Evolutionary conservation across 2,329 filamentous ascomycete genomes (phyloP).

Genomic region (Curvularia verruculosa): DNA sequence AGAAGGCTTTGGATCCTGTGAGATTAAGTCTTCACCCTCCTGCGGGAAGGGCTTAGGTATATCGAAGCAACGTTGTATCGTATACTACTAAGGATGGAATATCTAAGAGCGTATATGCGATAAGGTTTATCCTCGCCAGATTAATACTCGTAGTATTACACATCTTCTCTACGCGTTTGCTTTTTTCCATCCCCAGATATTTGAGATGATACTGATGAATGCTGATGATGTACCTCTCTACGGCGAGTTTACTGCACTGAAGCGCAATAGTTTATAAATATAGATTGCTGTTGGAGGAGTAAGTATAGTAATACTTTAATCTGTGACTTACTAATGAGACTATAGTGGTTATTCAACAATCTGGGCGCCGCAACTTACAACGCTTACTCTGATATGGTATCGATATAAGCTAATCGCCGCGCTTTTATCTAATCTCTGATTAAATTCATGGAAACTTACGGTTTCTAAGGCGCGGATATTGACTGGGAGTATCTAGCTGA

Average conservation of each 20-base stretch:
- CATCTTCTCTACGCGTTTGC: constrained; percentile 45
- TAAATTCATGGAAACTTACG: constrained; percentile 51
- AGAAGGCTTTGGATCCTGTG: constrained; percentile 8
- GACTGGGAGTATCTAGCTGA: constrained; percentile 52
- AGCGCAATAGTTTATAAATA: constrained; percentile 44
- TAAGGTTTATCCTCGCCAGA: constrained; percentile 23
- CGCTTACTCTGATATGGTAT: constrained; percentile 40
- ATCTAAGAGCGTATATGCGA: constrained; percentile 10
- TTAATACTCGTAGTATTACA: constrained; percentile 42
- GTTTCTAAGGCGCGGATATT: constrained; percentile 54
- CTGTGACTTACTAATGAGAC: too few species aligned
- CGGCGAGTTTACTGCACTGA: constrained; percentile 40
- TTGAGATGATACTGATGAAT: constrained; percentile 29
- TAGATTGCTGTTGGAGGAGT: constrained; percentile 51
- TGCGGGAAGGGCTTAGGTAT: constrained; percentile 3
- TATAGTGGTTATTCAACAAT: constrained; percentile 50
- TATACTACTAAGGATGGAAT: constrained; percentile 15
- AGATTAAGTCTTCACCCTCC: constrained; percentile 4
- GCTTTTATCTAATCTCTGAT: constrained; percentile 14
- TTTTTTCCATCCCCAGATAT: constrained; percentile 29
- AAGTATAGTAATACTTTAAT: too few species aligned
- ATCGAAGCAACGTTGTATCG: constrained; percentile 6
- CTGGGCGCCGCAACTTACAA: constrained; percentile 31
- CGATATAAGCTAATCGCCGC: constrained; percentile 6
- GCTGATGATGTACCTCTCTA: constrained; percentile 28